Conservation (phyloP, 2,329 filamentous ascomycete genomes). For the Aureobasidium sp. region DNA sequence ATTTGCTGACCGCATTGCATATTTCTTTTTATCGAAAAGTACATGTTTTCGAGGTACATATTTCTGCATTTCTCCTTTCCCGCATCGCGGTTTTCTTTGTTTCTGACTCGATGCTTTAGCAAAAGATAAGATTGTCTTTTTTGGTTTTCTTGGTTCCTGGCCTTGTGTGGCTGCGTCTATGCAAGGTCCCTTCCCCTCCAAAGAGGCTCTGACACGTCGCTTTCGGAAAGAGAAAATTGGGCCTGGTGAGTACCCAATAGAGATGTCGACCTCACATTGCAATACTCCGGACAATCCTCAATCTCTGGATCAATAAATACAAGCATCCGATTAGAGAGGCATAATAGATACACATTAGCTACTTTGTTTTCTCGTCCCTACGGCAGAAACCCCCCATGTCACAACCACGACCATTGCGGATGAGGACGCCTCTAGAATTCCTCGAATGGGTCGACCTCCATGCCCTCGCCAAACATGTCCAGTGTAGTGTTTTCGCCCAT, state of each 20-base stretch:
- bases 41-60: no score
- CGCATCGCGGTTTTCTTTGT: not conserved
- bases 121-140: no score
- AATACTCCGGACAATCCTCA: no score
- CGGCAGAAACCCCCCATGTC: no score
- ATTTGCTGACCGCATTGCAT: conserved; percentile 1
- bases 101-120: no score
- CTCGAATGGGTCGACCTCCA: conserved; percentile 9
- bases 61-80: not conserved
- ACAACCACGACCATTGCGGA: conserved; percentile 1
- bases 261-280: no score
- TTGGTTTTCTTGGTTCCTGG: no score
- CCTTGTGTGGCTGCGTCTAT: no score
- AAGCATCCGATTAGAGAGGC: not conserved
- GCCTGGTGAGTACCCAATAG: no score
- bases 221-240: no score
- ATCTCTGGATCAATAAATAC: not conserved
- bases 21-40: not conserved
- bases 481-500: not conserved
- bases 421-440: conserved; percentile 12
- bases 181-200: no score
- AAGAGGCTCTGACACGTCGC: no score
- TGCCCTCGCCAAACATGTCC: not conserved
- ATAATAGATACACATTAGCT: not conserved
- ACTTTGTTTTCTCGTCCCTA: not conserved